Base-by-base conservation (phyloP, 768 basidiomycete genomes). In the Boletus subcaerulescens region DNA sequence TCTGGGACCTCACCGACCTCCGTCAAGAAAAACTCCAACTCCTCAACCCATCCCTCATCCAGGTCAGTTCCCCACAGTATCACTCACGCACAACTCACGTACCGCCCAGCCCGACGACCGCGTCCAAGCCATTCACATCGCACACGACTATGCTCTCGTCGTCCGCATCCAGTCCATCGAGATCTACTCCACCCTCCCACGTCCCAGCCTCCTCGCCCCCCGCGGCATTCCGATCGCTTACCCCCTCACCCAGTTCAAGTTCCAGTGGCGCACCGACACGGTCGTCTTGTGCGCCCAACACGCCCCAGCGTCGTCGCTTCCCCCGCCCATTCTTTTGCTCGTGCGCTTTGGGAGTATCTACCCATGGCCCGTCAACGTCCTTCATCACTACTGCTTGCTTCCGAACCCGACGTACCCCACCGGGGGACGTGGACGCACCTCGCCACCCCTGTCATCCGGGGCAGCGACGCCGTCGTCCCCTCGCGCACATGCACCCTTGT, bases 361-460 rank as follows among this genome's bases (percentile, higher is more conserved):
- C 55, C 85, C 85, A 3, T 87, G 86, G 86, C 84, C 86, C 0
- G 78, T 83, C 57, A 87, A 89, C 65, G 68, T 83, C 24, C 73
- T 88, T n/a, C 84, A 87, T 59, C 81, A 84, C 65, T 86, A 78
- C 63, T 63, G 76, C 33, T 72, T 89, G 15, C 65, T 64, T 2
- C 77, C 79, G 0, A 81, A 84, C 62, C 58, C 68, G 4, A 51
- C 63, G 7, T 81, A 75, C 60, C 58, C 65, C 31, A 29, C 24
- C 14, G n/a, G 35, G 14, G 24, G n/a, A 24, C 43, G 32, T 26
- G 8, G 20, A 9, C 53, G 57, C 15, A 45, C 32, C 20, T n/a
- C 24, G 3, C 29, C 44, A 6, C 26, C n/a, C n/a, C n/a, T n/a
- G n/a, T n/a, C n/a, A n/a, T n/a, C n/a, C n/a, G n/a, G n/a, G n/a